Evolutionary conservation across 805 yeast species (phyloP), one percentile per base, ranked within the genome.

Genomic region (Myxozyma udenii): DNA sequence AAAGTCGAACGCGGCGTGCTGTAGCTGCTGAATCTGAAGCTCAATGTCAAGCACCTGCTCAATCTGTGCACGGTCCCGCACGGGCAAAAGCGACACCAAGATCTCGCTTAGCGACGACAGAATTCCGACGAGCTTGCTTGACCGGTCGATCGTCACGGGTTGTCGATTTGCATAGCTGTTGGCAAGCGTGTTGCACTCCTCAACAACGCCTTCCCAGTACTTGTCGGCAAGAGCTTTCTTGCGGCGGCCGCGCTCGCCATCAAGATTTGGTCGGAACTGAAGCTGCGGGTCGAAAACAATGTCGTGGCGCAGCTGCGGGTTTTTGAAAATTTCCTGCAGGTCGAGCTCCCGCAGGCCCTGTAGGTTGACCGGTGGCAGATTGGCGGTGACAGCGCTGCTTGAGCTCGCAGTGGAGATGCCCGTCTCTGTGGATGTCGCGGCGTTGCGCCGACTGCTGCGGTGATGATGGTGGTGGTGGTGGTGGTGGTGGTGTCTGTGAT

Each of bases 231-330:
- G 74, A 51, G 76, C 68, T 69, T 80, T 83, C 75, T 89, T 87
- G 48, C 89, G 77, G 53, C 81, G 77, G 24, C 95, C 95, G 46
- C 96, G 74, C 69, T 90, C 97, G 46, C 95, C 95, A 66, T 87
- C 96, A 60, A 89, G 72, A 64, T 87, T 87, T 25, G 95, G 95
- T 66, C 97, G 78, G 68, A 90, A 87, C 71, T 89, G 96, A 53
- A 90, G 74, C 64, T 86, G 87, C 16, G 96, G 95, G 71, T 90
- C 96, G 66, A 90, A 90, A 12, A 88, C 75, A 48, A 91, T 87
- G 67, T 91, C 98, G 68, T 90, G 98, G 58, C 98, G 78, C 50
- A 90, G 73, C 67, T 88, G 96, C 2, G 96, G 96, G 69, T 90
- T 90, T 65, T 86, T 87, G 61, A 90, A 75, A 47, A 91, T 90